Base-by-base conservation (phyloP, 495 filamentous ascomycete genomes). In the Hypoxylon perforatum region DNA sequence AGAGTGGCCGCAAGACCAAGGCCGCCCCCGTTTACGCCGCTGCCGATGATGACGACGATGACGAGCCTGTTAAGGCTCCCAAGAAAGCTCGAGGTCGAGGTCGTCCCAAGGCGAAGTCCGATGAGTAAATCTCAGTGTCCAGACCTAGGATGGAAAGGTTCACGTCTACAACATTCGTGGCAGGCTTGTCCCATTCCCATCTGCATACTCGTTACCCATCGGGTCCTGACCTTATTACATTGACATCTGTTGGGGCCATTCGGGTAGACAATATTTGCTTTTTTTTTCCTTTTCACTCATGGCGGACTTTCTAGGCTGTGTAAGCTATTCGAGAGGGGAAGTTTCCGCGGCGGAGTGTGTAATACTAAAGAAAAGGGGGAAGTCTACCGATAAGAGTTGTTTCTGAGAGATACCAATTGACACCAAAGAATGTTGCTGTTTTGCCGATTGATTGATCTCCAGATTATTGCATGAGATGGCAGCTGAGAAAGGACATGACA, bases 1-100 rank as follows among this genome's bases (percentile, higher is more conserved):
- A 72, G 63, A 64, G 65, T 11, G 69, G 64, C 44, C 76, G 75
- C 36, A 70, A 71, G 55, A 63, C 63, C 9, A 72, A 67, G 44
- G 61, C 57, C 22, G 59, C 58, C 33, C 53, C 65, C 42, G 63
- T 18, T 17, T 52, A 65, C 42, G 63, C 25, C 17, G 7, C 30
- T 33, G 49, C 30, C 23, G 36, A 45, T 12, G 42, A 50, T 33
- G 60, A 58, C 3, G 55, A 49, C 19, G 41, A 50, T 46, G 69
- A 49, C n/a, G 41, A 50, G 55, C 67, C 35, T 38, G 46, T 44
- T 2, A n/a, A n/a, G n/a, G 44, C 70, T 6, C 41, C 67, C 14
- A 62, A 68, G 65, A 21, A 25, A 15, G 35, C 35, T 48, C 65
- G 65, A 25, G 50, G 54, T 8, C 59, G 65, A 51, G 65, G 59